Evolutionary conservation across 495 filamentous ascomycete genomes (phyloP).

Genomic region (Penicillium malachiteum): DNA sequence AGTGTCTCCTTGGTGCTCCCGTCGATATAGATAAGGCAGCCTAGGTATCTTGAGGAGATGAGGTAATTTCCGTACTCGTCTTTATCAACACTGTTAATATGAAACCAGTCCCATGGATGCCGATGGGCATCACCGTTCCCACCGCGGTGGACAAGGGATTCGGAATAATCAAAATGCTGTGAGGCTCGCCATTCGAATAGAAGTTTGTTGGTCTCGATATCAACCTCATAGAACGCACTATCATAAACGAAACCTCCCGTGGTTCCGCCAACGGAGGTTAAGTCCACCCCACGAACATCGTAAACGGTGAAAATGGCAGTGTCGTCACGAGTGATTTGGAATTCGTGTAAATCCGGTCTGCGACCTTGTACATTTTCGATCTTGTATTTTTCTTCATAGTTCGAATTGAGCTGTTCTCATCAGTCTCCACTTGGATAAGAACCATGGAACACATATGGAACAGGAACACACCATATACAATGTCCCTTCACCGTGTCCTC

Average conservation of each 20-base stretch:
- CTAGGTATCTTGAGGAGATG: conserved; percentile 42
- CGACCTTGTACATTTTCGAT: no score
- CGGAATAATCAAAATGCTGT: conserved; percentile 31
- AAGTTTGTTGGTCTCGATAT: conserved; percentile 41
- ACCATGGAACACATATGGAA: no score
- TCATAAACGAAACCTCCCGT: conserved; percentile 51
- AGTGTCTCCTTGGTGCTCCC: conserved; percentile 32
- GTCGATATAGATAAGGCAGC: conserved; percentile 36
- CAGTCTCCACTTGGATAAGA: not conserved
- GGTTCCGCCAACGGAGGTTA: conserved; percentile 38
- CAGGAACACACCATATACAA: conserved; percentile 49
- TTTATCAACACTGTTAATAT: conserved; percentile 48
- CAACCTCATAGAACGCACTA: conserved; percentile 50
- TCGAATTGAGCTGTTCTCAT: conserved; percentile 41
- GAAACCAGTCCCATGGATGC: conserved; percentile 45
- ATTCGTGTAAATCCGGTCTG: conserved; percentile 42
- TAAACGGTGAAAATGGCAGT: conserved; percentile 55
- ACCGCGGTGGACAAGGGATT: not conserved
- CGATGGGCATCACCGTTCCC: not conserved
- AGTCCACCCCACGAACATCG: conserved; percentile 38
- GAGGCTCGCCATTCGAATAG: conserved; percentile 45
- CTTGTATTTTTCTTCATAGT: conserved; percentile 46
- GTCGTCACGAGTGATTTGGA: conserved; percentile 45
- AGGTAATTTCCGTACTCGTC: conserved; percentile 43
- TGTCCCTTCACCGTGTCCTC: conserved; percentile 47